Evolutionary conservation across 306 rosid species (phyloP).

Genomic region (Casuarina equisetifolia): DNA sequence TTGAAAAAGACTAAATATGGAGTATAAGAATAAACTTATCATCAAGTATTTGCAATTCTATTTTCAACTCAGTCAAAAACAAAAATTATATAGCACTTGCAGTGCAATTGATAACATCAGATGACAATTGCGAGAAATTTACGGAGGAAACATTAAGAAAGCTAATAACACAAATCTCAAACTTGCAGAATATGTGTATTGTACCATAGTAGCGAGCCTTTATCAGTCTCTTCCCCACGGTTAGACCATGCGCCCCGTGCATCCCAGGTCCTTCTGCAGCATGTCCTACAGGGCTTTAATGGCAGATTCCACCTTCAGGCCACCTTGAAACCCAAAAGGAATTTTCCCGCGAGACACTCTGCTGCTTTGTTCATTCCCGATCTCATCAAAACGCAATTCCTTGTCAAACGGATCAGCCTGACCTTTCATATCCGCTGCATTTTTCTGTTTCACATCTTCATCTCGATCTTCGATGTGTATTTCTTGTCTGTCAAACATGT

Average conservation of each 20-base stretch:
- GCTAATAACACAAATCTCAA: constrained; percentile 27
- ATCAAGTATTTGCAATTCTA: not conserved
- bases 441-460: constrained; percentile 19
- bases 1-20: not conserved
- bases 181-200: not conserved
- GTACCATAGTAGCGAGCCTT: not conserved
- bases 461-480: constrained; percentile 27
- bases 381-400: constrained; percentile 44
- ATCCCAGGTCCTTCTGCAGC: constrained; percentile 34
- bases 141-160: constrained; percentile 20
- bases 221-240: constrained; percentile 41
- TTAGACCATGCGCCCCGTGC: constrained; percentile 32
- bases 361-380: constrained; percentile 24
- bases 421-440: constrained; percentile 15
- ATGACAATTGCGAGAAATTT: constrained; percentile 4
- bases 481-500: constrained; percentile 28
- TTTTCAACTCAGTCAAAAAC: not conserved
- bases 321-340: constrained; percentile 39
- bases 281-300: constrained; percentile 12
- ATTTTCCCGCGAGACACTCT: constrained; percentile 23
- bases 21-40: not conserved
- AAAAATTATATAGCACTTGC: not conserved
- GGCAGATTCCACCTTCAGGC: constrained; percentile 31
- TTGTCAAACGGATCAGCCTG: constrained; percentile 32
- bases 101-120: constrained; percentile 14